These are phyloP conservation scores for Cadophora gregata DNA, from an alignment of 2,329 filamentous ascomycete species.

Conservation along the genomic window DNA sequence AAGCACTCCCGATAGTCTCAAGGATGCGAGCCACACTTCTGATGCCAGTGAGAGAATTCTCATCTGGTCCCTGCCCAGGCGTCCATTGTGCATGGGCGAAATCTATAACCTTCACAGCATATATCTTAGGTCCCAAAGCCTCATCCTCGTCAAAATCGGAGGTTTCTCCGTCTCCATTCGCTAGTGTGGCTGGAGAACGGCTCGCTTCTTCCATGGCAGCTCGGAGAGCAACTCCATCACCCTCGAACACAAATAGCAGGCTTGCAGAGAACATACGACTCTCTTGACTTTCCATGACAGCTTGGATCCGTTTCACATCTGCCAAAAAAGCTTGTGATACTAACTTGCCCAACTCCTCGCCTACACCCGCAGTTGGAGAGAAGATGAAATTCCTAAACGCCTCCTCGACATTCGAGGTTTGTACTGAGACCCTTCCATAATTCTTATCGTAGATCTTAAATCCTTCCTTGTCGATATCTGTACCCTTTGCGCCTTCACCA, in stretches of 20 bases:
- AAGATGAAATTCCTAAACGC: slow-evolving; percentile 64
- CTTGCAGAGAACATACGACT: slow-evolving; percentile 65
- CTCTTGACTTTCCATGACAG: slow-evolving; percentile 60
- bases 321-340: slow-evolving; percentile 60
- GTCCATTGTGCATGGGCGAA: slow-evolving; percentile 91
- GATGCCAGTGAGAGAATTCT: slow-evolving; percentile 80
- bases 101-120: slow-evolving; percentile 87
- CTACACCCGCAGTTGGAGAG: slow-evolving; percentile 62
- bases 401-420: slow-evolving; percentile 58
- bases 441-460: slow-evolving; percentile 69
- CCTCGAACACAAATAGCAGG: slow-evolving; percentile 68
- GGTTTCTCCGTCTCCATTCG: slow-evolving; percentile 41
- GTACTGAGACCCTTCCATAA: slow-evolving; percentile 61
- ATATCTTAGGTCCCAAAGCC: slow-evolving; percentile 67
- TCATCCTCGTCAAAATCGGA: slow-evolving; percentile 56
- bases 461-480: slow-evolving; percentile 58
- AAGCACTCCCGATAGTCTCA: slow-evolving; percentile 51
- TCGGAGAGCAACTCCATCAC: slow-evolving; percentile 61
- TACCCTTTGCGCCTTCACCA: slow-evolving; percentile 58
- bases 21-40: slow-evolving; percentile 75
- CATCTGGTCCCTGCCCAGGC: slow-evolving; percentile 81
- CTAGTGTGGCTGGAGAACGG: slow-evolving; percentile 39
- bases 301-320: slow-evolving; percentile 59
- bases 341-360: slow-evolving; percentile 60
- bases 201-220: slow-evolving; percentile 44